A percentile compares a stretch with the other conserved stretches of the same genome.
These are phyloP conservation scores for Calonectria hongkongensis DNA, from an alignment of 2,329 filamentous ascomycete species.

Conservation along the genomic window DNA sequence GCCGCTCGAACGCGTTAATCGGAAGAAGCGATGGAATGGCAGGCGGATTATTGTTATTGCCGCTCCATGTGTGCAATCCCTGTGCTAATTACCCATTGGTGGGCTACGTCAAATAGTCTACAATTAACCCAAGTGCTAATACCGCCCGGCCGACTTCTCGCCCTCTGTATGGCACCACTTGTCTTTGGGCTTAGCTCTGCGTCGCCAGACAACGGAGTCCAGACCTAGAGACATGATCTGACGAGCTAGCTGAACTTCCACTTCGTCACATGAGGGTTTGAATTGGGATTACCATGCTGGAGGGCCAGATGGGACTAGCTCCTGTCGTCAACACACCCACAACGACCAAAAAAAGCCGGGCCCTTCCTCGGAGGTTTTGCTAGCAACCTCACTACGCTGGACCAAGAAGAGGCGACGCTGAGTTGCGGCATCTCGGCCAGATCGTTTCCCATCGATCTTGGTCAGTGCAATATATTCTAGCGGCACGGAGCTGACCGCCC, in stretches of 20 bases:
- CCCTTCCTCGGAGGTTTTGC: slow-evolving; percentile 12
- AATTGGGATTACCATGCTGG: slow-evolving; percentile 18
- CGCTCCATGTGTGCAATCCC: background rate
- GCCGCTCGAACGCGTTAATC: slow-evolving; percentile 7
- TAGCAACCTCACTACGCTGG: slow-evolving; percentile 2
- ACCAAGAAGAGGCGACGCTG: background rate
- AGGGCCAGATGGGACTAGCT: slow-evolving; percentile 6
- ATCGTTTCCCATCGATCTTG: slow-evolving; percentile 21
- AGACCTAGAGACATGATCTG: slow-evolving; percentile 16
- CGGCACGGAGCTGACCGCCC: slow-evolving; percentile 14
- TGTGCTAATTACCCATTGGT: background rate
- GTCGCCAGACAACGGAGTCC: slow-evolving; percentile 18
- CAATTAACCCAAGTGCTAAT: slow-evolving; percentile 10
- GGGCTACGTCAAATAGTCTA: slow-evolving; percentile 3
- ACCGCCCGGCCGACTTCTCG: background rate
- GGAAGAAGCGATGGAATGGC: background rate
- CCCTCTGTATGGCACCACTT: background rate
- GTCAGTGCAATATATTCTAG: slow-evolving; percentile 17
- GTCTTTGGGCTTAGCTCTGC: background rate
- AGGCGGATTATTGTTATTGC: slow-evolving; percentile 19
- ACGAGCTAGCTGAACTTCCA: slow-evolving; percentile 1
- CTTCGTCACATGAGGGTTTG: slow-evolving; percentile 13
- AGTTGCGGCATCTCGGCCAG: slow-evolving; percentile 2
- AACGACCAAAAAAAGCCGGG: slow-evolving; percentile 3
- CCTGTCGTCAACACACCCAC: background rate